phyloP scores from a whole-genome alignment of 345 rosid species.

The Iberis pinnata region DNA sequence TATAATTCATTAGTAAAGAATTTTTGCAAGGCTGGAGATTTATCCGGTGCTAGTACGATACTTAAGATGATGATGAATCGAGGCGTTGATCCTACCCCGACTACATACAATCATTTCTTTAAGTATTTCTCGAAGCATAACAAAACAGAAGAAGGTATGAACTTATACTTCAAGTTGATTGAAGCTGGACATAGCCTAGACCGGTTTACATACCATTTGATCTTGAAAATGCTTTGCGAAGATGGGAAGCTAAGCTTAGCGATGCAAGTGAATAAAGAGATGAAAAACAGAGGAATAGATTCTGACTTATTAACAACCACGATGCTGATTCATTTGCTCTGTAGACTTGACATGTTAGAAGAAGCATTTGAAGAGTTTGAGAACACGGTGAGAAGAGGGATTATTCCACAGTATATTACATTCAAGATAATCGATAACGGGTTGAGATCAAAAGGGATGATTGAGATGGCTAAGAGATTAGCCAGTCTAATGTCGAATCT shows the following conservation, averaged over 20 bases:
- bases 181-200: slow-evolving; percentile 65
- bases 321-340: slow-evolving; percentile 61
- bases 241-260: slow-evolving; percentile 65
- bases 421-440: slow-evolving; percentile 56
- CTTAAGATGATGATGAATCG: slow-evolving; percentile 70
- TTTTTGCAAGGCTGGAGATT: slow-evolving; percentile 66
- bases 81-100: slow-evolving; percentile 58
- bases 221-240: slow-evolving; percentile 76
- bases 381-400: slow-evolving; percentile 59
- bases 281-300: slow-evolving; percentile 60
- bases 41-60: slow-evolving; percentile 56
- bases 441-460: slow-evolving; percentile 51
- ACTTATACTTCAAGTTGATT: slow-evolving; percentile 64
- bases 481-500: slow-evolving; percentile 52
- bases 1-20: slow-evolving; percentile 79
- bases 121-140: slow-evolving; percentile 49
- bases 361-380: slow-evolving; percentile 68
- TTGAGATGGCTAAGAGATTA: slow-evolving; percentile 46
- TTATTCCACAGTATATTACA: slow-evolving; percentile 67
- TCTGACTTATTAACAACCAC: slow-evolving; percentile 59
- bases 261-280: slow-evolving; percentile 66
- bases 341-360: slow-evolving; percentile 53
- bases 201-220: slow-evolving; percentile 62
- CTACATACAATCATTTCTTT: slow-evolving; percentile 74
- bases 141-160: slow-evolving; percentile 71